These are phyloP conservation scores for Komagataella ulmi DNA, from an alignment of 805 yeast species.

Conservation along the genomic window DNA sequence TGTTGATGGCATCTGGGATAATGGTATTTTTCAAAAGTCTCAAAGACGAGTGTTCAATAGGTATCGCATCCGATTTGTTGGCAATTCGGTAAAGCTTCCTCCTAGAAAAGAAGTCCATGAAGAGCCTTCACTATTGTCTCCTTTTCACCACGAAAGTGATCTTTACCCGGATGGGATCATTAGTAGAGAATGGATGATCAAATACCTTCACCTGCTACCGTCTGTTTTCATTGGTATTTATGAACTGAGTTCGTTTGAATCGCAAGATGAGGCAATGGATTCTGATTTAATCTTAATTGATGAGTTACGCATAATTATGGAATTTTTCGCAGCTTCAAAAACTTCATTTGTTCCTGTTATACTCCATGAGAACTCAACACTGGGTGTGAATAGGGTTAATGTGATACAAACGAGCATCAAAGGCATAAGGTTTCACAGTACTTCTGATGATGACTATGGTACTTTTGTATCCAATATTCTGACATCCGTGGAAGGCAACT, in stretches of 20 bases:
- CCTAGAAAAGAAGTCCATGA: neutral
- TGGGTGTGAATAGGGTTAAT: neutral
- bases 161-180: conserved; percentile 28
- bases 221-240: conserved; percentile 30
- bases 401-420: neutral
- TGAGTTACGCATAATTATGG: neutral
- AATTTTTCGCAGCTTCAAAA: neutral
- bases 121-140: conserved; percentile 22
- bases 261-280: neutral
- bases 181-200: conserved; percentile 37
- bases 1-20: neutral
- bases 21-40: neutral
- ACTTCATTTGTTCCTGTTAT: neutral
- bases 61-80: neutral
- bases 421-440: neutral
- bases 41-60: neutral
- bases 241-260: conserved; percentile 15
- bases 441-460: neutral
- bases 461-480: neutral
- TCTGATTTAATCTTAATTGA: neutral
- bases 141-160: conserved; percentile 25
- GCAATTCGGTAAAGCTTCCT: neutral
- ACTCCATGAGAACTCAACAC: neutral
- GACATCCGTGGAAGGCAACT: neutral
- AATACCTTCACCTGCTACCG: conserved; percentile 35